Percentiles rank a stretch among this genome's conserved stretches.
phyloP scores from a whole-genome alignment of 129 eudicot genomes.

The Sambucus nigra region DNA sequence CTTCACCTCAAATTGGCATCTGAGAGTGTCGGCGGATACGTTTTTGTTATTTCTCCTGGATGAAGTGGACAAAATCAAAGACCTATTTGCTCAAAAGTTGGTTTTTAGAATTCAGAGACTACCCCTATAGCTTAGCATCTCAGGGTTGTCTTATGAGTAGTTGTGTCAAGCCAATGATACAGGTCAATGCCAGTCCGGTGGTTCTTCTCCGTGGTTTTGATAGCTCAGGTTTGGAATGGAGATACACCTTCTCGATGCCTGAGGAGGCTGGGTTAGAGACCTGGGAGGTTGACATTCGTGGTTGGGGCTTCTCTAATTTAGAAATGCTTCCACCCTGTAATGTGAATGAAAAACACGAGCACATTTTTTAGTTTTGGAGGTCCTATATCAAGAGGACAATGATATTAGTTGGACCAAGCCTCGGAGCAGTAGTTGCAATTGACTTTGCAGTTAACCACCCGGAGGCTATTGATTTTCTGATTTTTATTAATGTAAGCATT shows the following conservation, averaged over 20 bases:
- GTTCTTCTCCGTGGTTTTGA: constrained; percentile 96
- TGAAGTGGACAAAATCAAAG: constrained; percentile 54
- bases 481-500: constrained; percentile 76
- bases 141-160: constrained; percentile 63
- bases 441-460: too few species aligned
- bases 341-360: constrained; percentile 79
- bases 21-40: constrained; percentile 29
- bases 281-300: constrained; percentile 88
- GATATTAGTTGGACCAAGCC: too few species aligned
- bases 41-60: constrained; percentile 61
- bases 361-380: constrained; percentile 63
- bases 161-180: constrained; percentile 60
- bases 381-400: too few species aligned
- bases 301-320: constrained; percentile 97
- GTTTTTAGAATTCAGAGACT: constrained; percentile 64
- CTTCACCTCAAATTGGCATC: constrained; percentile 22
- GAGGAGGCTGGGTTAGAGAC: constrained; percentile 81
- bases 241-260: constrained; percentile 69
- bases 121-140: constrained; percentile 27
- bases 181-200: constrained; percentile 40
- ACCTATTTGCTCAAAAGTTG: constrained; percentile 53
- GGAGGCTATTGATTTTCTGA: constrained; percentile 60
- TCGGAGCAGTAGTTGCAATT: constrained; percentile 73
- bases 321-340: constrained; percentile 59
- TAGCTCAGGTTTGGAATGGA: constrained; percentile 98